Conservation (phyloP, 164 flowering plant species). For the Houttuynia cordata region DNA sequence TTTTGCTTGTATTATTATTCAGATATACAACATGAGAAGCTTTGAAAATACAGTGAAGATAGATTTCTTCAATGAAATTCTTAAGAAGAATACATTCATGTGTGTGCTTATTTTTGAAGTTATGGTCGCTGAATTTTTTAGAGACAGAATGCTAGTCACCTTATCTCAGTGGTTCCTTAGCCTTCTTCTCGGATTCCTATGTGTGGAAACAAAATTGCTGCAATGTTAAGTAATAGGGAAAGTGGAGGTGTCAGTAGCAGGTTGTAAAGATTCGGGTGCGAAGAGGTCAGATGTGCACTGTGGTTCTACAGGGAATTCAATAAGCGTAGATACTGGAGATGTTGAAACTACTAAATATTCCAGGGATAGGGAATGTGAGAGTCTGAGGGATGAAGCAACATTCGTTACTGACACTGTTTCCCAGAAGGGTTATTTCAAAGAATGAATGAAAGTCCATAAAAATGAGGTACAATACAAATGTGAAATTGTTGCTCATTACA, state of each 20-base stretch:
- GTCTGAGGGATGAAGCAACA: neutral
- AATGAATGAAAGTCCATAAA: no score
- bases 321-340: conserved; percentile 63
- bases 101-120: conserved; percentile 52
- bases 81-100: conserved; percentile 73
- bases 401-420: no score
- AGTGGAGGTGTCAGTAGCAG: conserved; percentile 15
- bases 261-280: conserved; percentile 88
- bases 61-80: conserved; percentile 66
- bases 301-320: conserved; percentile 74
- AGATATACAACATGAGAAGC: conserved; percentile 90
- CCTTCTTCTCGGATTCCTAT: conserved; percentile 60
- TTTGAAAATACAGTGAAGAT: conserved; percentile 89
- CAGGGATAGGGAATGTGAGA: neutral
- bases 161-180: conserved; percentile 60
- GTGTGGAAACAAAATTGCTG: conserved; percentile 34
- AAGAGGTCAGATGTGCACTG: conserved; percentile 84
- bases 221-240: no score
- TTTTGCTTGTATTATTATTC: conserved; percentile 9
- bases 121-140: conserved; percentile 62
- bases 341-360: neutral
- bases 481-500: no score
- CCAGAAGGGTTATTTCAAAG: no score
- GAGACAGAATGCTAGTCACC: conserved; percentile 67
- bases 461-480: no score